phyloP scores from a whole-genome alignment of 192 early-diverging fungal species.

The Backusella psychrophila region DNA sequence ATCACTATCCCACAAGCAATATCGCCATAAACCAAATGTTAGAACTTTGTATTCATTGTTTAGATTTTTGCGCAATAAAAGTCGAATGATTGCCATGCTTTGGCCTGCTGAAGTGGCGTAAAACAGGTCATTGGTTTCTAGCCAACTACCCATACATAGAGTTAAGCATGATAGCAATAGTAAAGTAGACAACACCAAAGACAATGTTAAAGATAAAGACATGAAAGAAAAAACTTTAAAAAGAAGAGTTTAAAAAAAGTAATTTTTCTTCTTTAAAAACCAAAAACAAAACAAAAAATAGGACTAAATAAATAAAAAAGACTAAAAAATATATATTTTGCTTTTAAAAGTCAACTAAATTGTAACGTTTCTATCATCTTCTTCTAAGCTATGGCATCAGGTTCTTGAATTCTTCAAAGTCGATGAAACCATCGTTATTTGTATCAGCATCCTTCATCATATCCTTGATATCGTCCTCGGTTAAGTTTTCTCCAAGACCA shows the following conservation, averaged over 20 bases:
- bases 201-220: conserved; percentile 9
- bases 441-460: conserved; percentile 37
- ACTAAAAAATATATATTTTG: not conserved
- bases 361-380: not conserved
- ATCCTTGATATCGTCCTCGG: conserved; percentile 19
- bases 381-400: conserved; percentile 11
- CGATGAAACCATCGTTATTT: conserved; percentile 34
- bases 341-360: not conserved
- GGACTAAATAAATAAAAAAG: not conserved
- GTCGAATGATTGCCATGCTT: not conserved
- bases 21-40: conserved; percentile 14
- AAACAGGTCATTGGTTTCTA: conserved; percentile 9
- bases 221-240: not conserved
- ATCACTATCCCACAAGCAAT: not conserved
- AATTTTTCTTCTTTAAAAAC: not conserved
- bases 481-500: conserved; percentile 20
- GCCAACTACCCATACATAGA: not conserved
- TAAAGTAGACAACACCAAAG: conserved; percentile 5
- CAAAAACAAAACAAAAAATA: not conserved
- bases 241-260: not conserved
- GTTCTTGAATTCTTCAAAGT: conserved; percentile 37
- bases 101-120: not conserved
- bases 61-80: not conserved
- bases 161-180: conserved; percentile 7
- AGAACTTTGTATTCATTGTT: not conserved